Evolutionary conservation across 805 yeast genomes (phyloP), one percentile per base, ranked within the genome.

Genomic region (Wickerhamiella vanderwaltii): DNA sequence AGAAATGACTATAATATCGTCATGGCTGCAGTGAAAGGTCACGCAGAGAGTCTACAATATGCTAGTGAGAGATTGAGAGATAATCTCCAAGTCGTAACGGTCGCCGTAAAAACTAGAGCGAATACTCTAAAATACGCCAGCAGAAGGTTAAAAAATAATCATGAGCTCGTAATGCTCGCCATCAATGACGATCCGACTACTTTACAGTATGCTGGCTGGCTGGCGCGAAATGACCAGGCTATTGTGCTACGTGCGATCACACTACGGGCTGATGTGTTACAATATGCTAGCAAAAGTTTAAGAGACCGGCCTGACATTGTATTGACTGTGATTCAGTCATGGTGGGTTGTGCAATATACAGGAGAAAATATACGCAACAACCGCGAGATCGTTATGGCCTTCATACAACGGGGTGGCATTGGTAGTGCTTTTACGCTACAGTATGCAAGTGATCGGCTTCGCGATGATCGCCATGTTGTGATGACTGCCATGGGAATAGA

Each of bases 261-360:
- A 20, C 34, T 34, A n/a, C 29, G 23, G 18, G 41, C 34, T 15
- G 31, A 19, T 2, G 41, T 34, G 9, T 22, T 37, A 3, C 34
- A 37, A 28, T 37, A 18, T 13, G 41, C 41, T 15, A 18, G 29
- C 22, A 29, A 19, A 4, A 29, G 22, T 9, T 29, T 37, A 9
- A n/a, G 41, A n/a, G 33, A 30, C 18, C 34, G 29, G 29, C 41
- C 34, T 16, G 41, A 37, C 9, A 23, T 37, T 7, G 41, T 37
- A n/a, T 26, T 22, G 29, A 24, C 41, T 2, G 41, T 34, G 12
- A 20, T 37, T 6, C 29, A 37, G 29, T 29, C 33, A 1, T n/a
- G n/a, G n/a, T n/a, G n/a, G n/a, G n/a, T n/a, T n/a, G n/a, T n/a
- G n/a, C n/a, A n/a, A n/a, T n/a, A n/a, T n/a, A n/a, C n/a, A n/a